phyloP scores from a whole-genome alignment of 345 rosid genomes.

The Noccaea caerulescens region DNA sequence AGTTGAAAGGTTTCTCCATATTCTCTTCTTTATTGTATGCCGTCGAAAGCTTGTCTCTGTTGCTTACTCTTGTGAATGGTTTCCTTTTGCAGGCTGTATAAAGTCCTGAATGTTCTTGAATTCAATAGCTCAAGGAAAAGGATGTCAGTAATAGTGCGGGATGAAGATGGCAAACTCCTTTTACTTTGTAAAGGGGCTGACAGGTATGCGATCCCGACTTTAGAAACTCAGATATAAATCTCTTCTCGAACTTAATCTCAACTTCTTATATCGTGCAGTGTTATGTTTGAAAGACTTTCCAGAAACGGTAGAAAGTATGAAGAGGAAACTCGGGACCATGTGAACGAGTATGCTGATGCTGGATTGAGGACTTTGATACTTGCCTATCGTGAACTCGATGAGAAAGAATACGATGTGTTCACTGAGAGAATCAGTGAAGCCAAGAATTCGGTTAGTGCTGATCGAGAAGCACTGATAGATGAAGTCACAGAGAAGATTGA shows the following conservation, averaged over 20 bases:
- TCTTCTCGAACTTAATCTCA: not conserved
- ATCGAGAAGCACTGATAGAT: conserved; percentile 77
- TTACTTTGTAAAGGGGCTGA: conserved; percentile 96
- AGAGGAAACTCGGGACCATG: conserved; percentile 71
- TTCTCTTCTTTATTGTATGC: conserved; percentile 15
- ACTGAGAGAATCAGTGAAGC: conserved; percentile 67
- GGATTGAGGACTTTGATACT: conserved; percentile 89
- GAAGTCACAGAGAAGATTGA: conserved; percentile 70
- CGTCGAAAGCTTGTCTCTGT: conserved; percentile 20
- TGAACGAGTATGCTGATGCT: conserved; percentile 93
- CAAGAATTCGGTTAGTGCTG: conserved; percentile 75
- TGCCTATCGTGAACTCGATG: conserved; percentile 83
- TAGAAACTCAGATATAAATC: conserved; percentile 7
- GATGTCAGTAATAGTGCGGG: conserved; percentile 87
- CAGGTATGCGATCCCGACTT: conserved; percentile 60
- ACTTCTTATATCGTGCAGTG: conserved; percentile 50
- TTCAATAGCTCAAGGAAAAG: conserved; percentile 66
- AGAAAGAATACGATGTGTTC: conserved; percentile 64
- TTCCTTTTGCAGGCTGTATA: conserved; percentile 64
- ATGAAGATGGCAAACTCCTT: conserved; percentile 73
- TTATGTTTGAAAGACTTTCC: conserved; percentile 90
- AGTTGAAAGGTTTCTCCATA: conserved; percentile 68
- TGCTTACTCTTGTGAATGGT: conserved; percentile 11
- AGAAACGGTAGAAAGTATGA: conserved; percentile 62
- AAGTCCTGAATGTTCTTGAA: conserved; percentile 72